Conservation (phyloP, 345 rosid genomes). For the Boechera retrofracta region DNA sequence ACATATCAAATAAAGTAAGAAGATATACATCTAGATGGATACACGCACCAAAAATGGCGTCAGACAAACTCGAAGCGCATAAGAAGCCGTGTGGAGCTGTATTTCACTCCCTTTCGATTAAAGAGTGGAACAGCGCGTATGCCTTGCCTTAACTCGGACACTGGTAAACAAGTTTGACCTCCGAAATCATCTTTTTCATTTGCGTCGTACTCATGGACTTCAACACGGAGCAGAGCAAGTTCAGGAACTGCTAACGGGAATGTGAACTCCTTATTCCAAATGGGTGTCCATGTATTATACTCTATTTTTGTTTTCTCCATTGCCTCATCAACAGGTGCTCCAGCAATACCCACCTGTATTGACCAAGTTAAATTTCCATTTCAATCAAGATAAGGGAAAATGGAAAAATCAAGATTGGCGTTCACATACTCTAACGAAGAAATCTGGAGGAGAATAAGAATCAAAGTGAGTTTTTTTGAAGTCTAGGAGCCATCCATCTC, state of each 20-base stretch:
- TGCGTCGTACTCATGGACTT: constrained; percentile 70
- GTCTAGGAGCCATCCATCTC: constrained; percentile 89
- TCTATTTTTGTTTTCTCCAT: constrained; percentile 71
- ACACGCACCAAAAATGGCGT: constrained; percentile 30
- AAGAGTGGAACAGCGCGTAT: constrained; percentile 76
- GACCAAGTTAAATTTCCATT: not conserved
- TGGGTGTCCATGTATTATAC: constrained; percentile 74
- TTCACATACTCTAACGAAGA: constrained; percentile 67
- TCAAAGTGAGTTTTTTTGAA: constrained; percentile 87
- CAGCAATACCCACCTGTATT: constrained; percentile 69
- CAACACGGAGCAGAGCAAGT: constrained; percentile 79
- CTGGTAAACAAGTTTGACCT: constrained; percentile 88
- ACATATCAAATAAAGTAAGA: not conserved
- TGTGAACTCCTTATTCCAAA: constrained; percentile 84
- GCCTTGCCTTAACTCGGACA: constrained; percentile 68
- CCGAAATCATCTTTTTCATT: constrained; percentile 82
- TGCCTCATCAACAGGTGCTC: constrained; percentile 67
- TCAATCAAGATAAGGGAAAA: constrained; percentile 6
- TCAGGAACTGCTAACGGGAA: constrained; percentile 81
- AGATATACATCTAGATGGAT: constrained; percentile 31
- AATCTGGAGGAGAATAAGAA: constrained; percentile 87
- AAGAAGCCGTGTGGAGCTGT: constrained; percentile 69
- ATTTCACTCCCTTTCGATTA: constrained; percentile 59
- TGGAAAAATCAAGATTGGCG: constrained; percentile 10
- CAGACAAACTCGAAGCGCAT: constrained; percentile 65